Evolutionary conservation across 2,329 filamentous ascomycete genomes (phyloP).

Genomic region (Periconia sp.): DNA sequence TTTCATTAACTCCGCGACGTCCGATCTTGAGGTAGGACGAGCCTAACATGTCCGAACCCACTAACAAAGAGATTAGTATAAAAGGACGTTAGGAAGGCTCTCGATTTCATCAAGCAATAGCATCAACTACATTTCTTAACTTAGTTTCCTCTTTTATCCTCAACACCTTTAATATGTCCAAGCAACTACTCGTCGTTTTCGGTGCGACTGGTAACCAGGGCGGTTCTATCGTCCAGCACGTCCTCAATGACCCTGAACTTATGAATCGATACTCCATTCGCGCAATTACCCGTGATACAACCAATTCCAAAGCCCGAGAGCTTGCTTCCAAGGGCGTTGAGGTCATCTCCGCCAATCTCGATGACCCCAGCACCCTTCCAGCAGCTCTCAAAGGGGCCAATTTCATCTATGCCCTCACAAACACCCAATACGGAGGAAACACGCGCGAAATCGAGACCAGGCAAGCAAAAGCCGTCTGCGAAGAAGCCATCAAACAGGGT

Average conservation of each 20-base stretch:
- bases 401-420: conserved; percentile 38
- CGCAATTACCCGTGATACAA: conserved; percentile 60
- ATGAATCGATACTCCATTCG: conserved; percentile 54
- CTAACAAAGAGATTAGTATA: too few species aligned
- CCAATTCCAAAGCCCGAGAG: conserved; percentile 52
- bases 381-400: conserved; percentile 27
- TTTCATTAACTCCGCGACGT: too few species aligned
- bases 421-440: conserved; percentile 27
- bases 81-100: too few species aligned
- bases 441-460: conserved; percentile 32
- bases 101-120: too few species aligned
- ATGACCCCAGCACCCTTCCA: conserved; percentile 36
- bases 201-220: conserved; percentile 58
- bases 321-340: conserved; percentile 57
- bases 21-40: too few species aligned
- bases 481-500: conserved; percentile 41
- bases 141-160: too few species aligned
- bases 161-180: conserved; percentile 15
- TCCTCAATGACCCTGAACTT: conserved; percentile 52
- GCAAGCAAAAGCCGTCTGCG: conserved; percentile 32
- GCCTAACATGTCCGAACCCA: too few species aligned
- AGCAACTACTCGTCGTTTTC: conserved; percentile 35
- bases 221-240: conserved; percentile 57
- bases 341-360: conserved; percentile 59
- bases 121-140: too few species aligned